Base-by-base conservation (phyloP, 2,329 filamentous ascomycete genomes). In the Mycosphaerella sp. region DNA sequence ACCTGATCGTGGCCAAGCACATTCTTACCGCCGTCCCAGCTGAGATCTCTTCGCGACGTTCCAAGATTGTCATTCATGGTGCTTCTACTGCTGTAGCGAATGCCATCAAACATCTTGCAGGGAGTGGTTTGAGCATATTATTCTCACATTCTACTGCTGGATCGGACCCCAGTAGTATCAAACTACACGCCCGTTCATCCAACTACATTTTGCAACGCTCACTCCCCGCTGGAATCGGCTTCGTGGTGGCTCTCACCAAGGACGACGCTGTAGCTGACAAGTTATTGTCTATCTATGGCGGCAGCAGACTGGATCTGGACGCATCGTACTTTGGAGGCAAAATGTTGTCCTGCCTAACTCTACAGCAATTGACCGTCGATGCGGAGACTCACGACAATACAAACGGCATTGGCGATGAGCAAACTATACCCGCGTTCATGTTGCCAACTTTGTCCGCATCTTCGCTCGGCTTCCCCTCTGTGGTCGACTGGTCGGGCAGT, bases 101-200 rank as follows among this genome's bases (percentile, higher is more conserved):
- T 9, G 45, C 28, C 37, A 47, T 57, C 6, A 34, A 14, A 9
- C 18, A 48, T 21, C 21, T 57, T 18, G 49, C 49, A 41, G 41
- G n/a, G 1, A 14, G 14, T 4, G 4, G 41, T 13, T 27, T 5
- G 12, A 30, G 30, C 14, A 41, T 57, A 1, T 27, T 57, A 4
- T 57, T 56, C 45, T 54, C 54, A 1, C 32, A 54, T 27, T 49
- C 50, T 6, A 44, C 28, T 36, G 18, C 32, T 25, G 49, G 49
- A 14, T 30, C 41, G 14, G 34, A 35, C 32, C 17, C 32, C 3
- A n/a, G 37, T 25, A 16, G 32, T n/a, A 17, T 50, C 32, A 39
- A 13, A 39, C 40, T 57, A 39, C 55, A 57, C 32, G 48, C 52
- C 9, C 44, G 46, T 27, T 52, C 55, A 36, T 57, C 55, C 3